Evolutionary conservation across 2,329 filamentous ascomycete genomes (phyloP), one percentile per base, ranked within the genome.

Genomic region (Microdochium paspali): DNA sequence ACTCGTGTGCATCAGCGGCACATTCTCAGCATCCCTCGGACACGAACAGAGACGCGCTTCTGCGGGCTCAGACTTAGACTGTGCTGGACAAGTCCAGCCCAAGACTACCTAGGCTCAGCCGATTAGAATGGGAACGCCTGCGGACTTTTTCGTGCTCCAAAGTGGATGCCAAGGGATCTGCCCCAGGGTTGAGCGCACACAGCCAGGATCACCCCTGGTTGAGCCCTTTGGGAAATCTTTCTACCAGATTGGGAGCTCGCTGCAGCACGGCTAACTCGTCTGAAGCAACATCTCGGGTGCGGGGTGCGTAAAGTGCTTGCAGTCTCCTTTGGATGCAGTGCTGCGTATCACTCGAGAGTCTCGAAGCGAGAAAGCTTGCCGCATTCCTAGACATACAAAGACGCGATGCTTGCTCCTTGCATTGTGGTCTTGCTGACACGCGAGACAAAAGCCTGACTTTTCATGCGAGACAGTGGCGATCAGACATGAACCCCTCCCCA

Each of bases 261-360:
- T n/a, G n/a, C n/a, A n/a, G n/a, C n/a, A n/a, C n/a, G n/a, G n/a
- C n/a, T n/a, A n/a, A n/a, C n/a, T n/a, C n/a, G n/a, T n/a, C n/a
- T n/a, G n/a, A n/a, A n/a, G n/a, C n/a, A n/a, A n/a, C n/a, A n/a
- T n/a, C n/a, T n/a, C 4, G 13, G 31, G 35, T 40, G 35, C 35
- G 35, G 35, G 35, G 35, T 40, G 35, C 35, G 35, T 40, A 21
- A 40, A 40, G 35, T 40, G 35, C 35, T 40, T 40, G 35, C 35
- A 40, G 35, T 12, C 13, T 21, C 15, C n/a, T 21, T 18, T n/a
- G 18, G 35, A 40, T 15, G 18, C 35, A 10, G n/a, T n/a, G n/a
- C n/a, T n/a, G n/a, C n/a, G n/a, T n/a, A n/a, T n/a, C n/a, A n/a
- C n/a, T n/a, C 35, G 35, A 7, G 6, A 40, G 13, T 21, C 35